A percentile compares a stretch with the other conserved stretches of the same genome.
These are phyloP conservation scores for Leccinum obscurum DNA, from an alignment of 768 basidiomycete species.

Conservation along the genomic window DNA sequence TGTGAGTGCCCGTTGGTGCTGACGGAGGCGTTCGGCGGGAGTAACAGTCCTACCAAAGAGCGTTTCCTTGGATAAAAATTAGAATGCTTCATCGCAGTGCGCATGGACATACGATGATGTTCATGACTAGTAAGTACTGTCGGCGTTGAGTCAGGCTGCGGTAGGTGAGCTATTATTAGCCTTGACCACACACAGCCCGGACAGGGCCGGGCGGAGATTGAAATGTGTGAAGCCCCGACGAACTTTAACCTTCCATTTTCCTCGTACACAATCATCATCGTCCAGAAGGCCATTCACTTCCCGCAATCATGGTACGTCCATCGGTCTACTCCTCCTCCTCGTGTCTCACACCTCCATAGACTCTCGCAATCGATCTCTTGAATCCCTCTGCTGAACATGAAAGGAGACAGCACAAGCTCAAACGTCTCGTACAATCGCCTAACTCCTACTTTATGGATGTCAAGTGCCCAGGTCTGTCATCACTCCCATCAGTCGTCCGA, in stretches of 20 bases:
- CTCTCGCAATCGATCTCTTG: conserved; percentile 97
- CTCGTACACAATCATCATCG: conserved; percentile 26
- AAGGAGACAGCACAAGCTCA: conserved; percentile 95
- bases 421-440: conserved; percentile 97
- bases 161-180: conserved; percentile 6
- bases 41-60: conserved; percentile 94
- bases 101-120: conserved; percentile 59
- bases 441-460: conserved; percentile 99
- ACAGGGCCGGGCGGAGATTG: conserved; percentile 17
- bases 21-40: conserved; percentile 93
- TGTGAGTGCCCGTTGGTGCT: conserved; percentile 93
- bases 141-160: conserved; percentile 16
- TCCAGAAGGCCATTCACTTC: conserved; percentile 10
- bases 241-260: conserved; percentile 27
- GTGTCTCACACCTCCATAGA: conserved; percentile 45
- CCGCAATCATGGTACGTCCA: conserved; percentile 22
- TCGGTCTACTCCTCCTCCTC: not conserved
- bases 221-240: conserved; percentile 18
- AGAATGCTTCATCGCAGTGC: conserved; percentile 6
- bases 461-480: conserved; percentile 88
- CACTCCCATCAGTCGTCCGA: not conserved
- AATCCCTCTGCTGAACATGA: conserved; percentile 90
- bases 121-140: conserved; percentile 49
- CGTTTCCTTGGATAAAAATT: conserved; percentile 65
- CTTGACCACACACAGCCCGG: conserved; percentile 3